These are phyloP conservation scores for Colletotrichum spaethianum DNA, from an alignment of 2,329 filamentous ascomycete species.

Conservation along the genomic window DNA sequence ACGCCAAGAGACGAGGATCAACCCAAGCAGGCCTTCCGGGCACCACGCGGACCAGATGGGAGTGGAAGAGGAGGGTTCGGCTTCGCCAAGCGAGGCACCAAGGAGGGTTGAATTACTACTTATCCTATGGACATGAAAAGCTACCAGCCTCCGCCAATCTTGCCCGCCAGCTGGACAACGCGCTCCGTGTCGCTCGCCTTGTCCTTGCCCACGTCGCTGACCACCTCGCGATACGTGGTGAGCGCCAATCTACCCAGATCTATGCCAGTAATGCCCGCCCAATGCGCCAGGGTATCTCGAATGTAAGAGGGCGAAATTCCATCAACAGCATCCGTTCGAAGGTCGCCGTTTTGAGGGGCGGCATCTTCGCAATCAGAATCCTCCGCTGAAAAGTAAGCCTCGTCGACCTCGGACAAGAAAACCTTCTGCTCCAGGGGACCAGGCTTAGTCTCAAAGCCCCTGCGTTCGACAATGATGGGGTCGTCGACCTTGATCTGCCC, in stretches of 20 bases:
- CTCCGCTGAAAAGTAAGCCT: slow-evolving; percentile 88
- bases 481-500: slow-evolving; percentile 95
- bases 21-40: slow-evolving; percentile 78
- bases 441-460: slow-evolving; percentile 66
- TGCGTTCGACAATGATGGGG: slow-evolving; percentile 69
- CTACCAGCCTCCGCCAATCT: slow-evolving; percentile 95
- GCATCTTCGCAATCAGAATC: slow-evolving; percentile 59
- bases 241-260: slow-evolving; percentile 80
- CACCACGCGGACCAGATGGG: slow-evolving; percentile 83
- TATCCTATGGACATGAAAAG: slow-evolving; percentile 29
- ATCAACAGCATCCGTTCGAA: slow-evolving; percentile 64
- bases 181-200: slow-evolving; percentile 79
- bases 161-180: slow-evolving; percentile 90
- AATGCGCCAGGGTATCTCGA: slow-evolving; percentile 79
- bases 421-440: slow-evolving; percentile 86
- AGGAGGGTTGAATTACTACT: slow-evolving; percentile 55
- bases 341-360: slow-evolving; percentile 45
- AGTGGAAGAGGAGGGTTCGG: slow-evolving; percentile 84
- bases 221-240: slow-evolving; percentile 92
- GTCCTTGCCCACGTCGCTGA: slow-evolving; percentile 93
- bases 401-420: slow-evolving; percentile 86
- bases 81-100: slow-evolving; percentile 77
- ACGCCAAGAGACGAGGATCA: slow-evolving; percentile 73
- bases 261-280: slow-evolving; percentile 81
- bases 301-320: slow-evolving; percentile 78